Conservation (phyloP, 139 green algal genomes). For the Micractinium conductrix region DNA sequence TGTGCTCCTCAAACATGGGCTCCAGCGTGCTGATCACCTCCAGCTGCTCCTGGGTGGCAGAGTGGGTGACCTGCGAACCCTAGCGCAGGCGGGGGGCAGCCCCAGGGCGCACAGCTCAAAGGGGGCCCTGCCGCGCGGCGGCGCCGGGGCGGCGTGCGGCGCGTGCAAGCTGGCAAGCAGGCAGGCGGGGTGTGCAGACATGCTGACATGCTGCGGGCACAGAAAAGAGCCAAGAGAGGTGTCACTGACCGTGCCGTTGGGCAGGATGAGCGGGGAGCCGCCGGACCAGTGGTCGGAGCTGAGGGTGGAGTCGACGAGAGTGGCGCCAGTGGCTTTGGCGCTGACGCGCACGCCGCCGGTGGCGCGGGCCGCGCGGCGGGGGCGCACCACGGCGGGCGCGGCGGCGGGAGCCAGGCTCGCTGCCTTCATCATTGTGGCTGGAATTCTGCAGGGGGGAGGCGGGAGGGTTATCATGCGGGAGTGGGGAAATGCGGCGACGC, state of each 20-base stretch:
- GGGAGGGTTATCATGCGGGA: no score
- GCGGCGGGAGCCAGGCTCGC: background rate
- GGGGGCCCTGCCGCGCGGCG: no score
- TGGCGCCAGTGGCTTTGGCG: background rate
- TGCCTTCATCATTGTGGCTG: conserved; percentile 5
- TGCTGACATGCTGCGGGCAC: no score
- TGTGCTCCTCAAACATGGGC: conserved; percentile 29
- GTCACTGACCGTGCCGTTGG: conserved; percentile 26
- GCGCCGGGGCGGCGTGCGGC: no score
- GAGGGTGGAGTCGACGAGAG: background rate
- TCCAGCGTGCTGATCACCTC: conserved; percentile 68
- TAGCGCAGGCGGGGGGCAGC: background rate
- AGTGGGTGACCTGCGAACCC: conserved; percentile 31
- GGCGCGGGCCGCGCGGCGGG: background rate
- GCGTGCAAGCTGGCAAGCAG: background rate
- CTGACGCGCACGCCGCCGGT: background rate
- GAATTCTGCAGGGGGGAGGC: no score
- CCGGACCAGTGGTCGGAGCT: conserved; percentile 17
- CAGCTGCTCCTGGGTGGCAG: conserved; percentile 54
- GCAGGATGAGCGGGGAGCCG: conserved; percentile 20
- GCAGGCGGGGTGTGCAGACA: background rate
- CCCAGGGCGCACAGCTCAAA: no score
- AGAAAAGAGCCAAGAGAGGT: no score
- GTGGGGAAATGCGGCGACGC: no score
- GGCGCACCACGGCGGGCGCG: background rate